phyloP scores from a whole-genome alignment of 1,284 basidiomycete species.

The Heterobasidion irregulare region DNA sequence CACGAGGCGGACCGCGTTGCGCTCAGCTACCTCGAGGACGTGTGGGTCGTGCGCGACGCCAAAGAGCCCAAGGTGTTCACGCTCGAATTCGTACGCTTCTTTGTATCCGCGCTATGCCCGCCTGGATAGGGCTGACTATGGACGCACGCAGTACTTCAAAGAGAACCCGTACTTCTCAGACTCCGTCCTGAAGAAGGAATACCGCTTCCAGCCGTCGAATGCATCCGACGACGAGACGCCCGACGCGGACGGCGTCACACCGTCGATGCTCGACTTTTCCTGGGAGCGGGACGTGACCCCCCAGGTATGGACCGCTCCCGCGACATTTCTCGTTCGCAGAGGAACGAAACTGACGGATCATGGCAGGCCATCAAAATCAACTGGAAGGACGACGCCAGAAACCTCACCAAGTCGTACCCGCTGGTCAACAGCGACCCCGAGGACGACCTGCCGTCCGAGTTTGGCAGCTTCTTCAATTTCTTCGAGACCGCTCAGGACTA shows the following conservation, averaged over 20 bases:
- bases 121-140: neutral
- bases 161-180: conserved; percentile 77
- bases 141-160: conserved; percentile 56
- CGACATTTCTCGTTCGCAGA: conserved; percentile 1
- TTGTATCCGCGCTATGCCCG: neutral
- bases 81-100: conserved; percentile 66
- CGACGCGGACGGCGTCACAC: conserved; percentile 65
- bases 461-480: conserved; percentile 85
- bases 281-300: conserved; percentile 67
- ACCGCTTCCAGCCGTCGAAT: conserved; percentile 55
- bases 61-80: conserved; percentile 66
- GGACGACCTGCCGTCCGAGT: conserved; percentile 49
- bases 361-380: conserved; percentile 57
- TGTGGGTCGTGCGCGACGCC: conserved; percentile 67
- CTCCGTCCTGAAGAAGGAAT: conserved; percentile 70
- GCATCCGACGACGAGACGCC: conserved; percentile 45
- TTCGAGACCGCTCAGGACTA: conserved; percentile 64
- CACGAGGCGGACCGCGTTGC: conserved; percentile 67
- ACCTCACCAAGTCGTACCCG: conserved; percentile 72
- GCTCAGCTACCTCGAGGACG: conserved; percentile 67
- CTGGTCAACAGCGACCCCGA: conserved; percentile 51
- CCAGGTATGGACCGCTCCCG: conserved; percentile 35
- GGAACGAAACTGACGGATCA: neutral
- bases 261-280: conserved; percentile 67
- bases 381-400: conserved; percentile 78